Percentiles rank a stretch among this genome's conserved stretches.
Conservation (phyloP, 129 eudicot genomes). For the Escallonia rubra region DNA sequence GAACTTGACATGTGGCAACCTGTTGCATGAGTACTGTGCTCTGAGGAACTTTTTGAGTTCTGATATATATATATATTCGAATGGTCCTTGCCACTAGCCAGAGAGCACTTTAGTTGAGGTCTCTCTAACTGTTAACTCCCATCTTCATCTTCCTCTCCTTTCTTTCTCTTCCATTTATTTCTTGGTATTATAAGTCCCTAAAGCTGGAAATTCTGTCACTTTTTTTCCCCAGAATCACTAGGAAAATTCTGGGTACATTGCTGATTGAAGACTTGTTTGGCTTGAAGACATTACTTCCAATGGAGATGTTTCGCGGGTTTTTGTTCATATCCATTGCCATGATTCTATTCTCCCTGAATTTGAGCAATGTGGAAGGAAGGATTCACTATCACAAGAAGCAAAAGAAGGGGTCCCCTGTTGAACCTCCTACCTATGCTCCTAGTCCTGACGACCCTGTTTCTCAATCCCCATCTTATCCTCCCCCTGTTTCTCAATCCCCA, state of each 20-base stretch:
- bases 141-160: too few relatives aligned
- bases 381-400: constrained; percentile 39
- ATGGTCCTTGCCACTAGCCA: constrained; percentile 6
- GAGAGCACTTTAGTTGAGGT: background rate
- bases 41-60: background rate
- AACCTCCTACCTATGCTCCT: too few relatives aligned
- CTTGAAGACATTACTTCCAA: constrained; percentile 3
- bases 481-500: constrained; percentile 17
- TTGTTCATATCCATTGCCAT: background rate
- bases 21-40: constrained; percentile 14
- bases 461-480: constrained; percentile 15
- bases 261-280: too few relatives aligned
- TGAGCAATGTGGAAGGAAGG: constrained; percentile 44
- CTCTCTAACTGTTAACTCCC: constrained; percentile 19
- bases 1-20: constrained; percentile 33
- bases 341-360: constrained; percentile 18
- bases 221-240: background rate
- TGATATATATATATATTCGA: background rate
- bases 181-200: background rate
- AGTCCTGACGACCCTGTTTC: background rate
- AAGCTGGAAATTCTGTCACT: constrained; percentile 1
- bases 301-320: constrained; percentile 14
- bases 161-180: constrained; percentile 1
- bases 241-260: constrained; percentile 1
- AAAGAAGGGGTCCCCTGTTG: constrained; percentile 5